These are phyloP conservation scores for Xylaria hypoxylon DNA, from an alignment of 2,329 filamentous ascomycete genomes.

Conservation along the genomic window DNA sequence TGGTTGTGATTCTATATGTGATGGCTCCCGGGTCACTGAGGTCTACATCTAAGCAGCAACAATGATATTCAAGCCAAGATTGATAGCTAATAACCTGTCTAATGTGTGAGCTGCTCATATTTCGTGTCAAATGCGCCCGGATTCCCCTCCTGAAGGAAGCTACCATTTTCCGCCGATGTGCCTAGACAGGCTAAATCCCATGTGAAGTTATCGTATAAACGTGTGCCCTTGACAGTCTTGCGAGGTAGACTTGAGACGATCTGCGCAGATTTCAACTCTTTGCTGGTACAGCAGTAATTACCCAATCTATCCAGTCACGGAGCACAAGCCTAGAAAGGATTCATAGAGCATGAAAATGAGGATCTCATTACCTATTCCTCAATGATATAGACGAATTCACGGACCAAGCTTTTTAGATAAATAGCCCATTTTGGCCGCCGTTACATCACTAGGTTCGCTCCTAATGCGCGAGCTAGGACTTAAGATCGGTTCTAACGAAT, in stretches of 20 bases:
- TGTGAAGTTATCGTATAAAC: neutral
- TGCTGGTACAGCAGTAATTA: too few species aligned
- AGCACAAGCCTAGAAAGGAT: neutral
- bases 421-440: neutral
- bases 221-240: neutral
- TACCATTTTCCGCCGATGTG: neutral
- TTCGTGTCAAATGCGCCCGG: neutral
- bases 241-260: neutral
- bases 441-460: neutral
- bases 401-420: neutral
- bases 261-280: neutral
- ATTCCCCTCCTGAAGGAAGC: neutral
- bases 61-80: constrained; percentile 1
- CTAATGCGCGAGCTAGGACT: neutral
- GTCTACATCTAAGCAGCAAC: neutral
- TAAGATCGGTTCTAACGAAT: neutral
- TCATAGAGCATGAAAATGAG: neutral
- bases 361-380: neutral
- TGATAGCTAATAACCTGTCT: neutral
- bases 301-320: neutral
- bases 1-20: neutral
- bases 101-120: neutral
- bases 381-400: neutral
- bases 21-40: neutral
- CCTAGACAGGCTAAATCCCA: neutral